A percentile compares a stretch with the other conserved stretches of the same genome.
Conservation (phyloP, 768 basidiomycete genomes). For the Tylopilus vinaceipallidus region DNA sequence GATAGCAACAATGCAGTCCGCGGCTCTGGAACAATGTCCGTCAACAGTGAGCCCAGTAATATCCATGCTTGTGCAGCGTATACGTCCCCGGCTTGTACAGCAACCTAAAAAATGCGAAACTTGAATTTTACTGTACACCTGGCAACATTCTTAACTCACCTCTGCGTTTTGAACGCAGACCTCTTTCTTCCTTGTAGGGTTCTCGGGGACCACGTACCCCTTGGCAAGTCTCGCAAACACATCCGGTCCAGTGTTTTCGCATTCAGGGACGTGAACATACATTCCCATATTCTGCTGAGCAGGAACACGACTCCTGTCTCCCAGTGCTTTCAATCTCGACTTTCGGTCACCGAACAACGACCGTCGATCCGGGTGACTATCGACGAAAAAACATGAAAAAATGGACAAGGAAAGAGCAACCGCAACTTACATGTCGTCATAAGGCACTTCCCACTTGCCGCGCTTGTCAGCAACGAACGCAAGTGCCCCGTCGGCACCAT, state of each 20-base stretch:
- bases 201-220: conserved; percentile 48
- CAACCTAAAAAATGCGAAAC: conserved; percentile 39
- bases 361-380: conserved; percentile 38
- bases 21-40: conserved; percentile 43
- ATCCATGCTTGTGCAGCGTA: conserved; percentile 67
- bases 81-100: conserved; percentile 54
- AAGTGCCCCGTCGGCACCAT: conserved; percentile 48
- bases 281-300: conserved; percentile 58
- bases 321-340: conserved; percentile 52
- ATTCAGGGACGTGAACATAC: conserved; percentile 26
- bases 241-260: conserved; percentile 30
- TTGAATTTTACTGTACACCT: neutral
- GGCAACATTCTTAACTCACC: conserved; percentile 25
- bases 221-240: conserved; percentile 61
- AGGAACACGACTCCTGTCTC: conserved; percentile 53
- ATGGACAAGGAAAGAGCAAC: conserved; percentile 20
- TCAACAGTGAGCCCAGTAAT: conserved; percentile 56
- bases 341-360: conserved; percentile 26
- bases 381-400: conserved; percentile 1
- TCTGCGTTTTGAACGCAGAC: conserved; percentile 65
- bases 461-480: conserved; percentile 63
- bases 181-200: conserved; percentile 36
- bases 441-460: conserved; percentile 63
- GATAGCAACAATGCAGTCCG: conserved; percentile 26
- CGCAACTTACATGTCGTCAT: conserved; percentile 73